Conservation (phyloP, 495 filamentous ascomycete genomes). For the Penicillium arizonense region DNA sequence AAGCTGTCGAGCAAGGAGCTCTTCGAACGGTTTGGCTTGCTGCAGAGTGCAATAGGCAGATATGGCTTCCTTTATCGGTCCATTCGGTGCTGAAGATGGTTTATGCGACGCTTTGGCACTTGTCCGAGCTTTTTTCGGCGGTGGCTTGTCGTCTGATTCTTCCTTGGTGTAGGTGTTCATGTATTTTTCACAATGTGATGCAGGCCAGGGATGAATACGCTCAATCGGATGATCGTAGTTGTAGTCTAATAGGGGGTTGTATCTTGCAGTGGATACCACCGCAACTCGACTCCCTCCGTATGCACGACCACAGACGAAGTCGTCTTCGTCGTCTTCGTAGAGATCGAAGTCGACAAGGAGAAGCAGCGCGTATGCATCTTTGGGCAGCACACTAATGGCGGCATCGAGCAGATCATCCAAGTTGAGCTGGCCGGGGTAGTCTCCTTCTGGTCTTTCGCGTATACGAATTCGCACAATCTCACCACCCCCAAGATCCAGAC, state of each 20-base stretch:
- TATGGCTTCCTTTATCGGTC: conserved; percentile 8
- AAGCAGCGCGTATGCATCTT: conserved; percentile 59
- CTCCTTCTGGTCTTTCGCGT: conserved; percentile 46
- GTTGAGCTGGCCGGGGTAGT: conserved; percentile 55
- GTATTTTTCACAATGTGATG: conserved; percentile 56
- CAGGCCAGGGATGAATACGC: conserved; percentile 59
- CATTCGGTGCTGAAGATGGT: neutral
- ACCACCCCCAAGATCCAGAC: conserved; percentile 31
- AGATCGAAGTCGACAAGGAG: conserved; percentile 61
- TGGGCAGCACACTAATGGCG: conserved; percentile 52
- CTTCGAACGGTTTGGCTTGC: neutral
- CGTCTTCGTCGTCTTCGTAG: conserved; percentile 65
- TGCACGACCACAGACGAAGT: conserved; percentile 65
- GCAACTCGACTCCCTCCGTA: conserved; percentile 62
- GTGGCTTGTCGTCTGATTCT: neutral
- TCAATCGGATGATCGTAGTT: conserved; percentile 43
- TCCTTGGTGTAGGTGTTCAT: conserved; percentile 26
- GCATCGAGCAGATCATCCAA: conserved; percentile 64
- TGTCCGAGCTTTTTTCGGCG: neutral
- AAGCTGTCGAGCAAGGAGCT: neutral
- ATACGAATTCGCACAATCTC: conserved; percentile 52
- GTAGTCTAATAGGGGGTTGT: conserved; percentile 53
- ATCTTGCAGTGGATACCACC: conserved; percentile 59
- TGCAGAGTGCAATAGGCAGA: conserved; percentile 5
- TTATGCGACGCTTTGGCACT: neutral